Percentiles rank a stretch among this genome's conserved stretches.
Conservation (phyloP, 371 early-diverging fungal genomes). For the Caulochytrium protostelioides region DNA sequence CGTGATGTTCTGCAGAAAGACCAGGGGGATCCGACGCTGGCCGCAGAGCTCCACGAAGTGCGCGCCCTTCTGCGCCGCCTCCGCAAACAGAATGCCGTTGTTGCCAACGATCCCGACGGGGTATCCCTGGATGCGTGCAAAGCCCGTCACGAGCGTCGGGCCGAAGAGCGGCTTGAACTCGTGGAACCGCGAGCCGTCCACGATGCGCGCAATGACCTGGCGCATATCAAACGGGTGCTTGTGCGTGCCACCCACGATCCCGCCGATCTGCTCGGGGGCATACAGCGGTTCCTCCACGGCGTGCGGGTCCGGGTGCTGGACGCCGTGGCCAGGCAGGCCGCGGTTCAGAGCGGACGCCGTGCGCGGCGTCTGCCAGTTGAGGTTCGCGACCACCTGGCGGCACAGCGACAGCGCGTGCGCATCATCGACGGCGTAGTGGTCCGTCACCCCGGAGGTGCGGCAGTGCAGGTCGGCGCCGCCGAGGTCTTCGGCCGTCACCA, state of each 20-base stretch:
- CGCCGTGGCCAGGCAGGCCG: too few species aligned
- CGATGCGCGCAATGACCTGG: conserved; percentile 85
- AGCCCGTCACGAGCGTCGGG: conserved; percentile 77
- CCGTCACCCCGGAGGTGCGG: conserved; percentile 82
- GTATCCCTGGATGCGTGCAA: conserved; percentile 77
- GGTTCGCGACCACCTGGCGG: conserved; percentile 58
- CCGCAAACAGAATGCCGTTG: conserved; percentile 90
- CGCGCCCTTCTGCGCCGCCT: conserved; percentile 87
- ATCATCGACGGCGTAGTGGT: conserved; percentile 79
- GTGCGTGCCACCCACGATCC: conserved; percentile 89
- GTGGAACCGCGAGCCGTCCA: conserved; percentile 77
- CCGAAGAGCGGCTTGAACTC: conserved; percentile 94
- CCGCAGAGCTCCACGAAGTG: conserved; percentile 92
- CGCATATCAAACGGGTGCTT: conserved; percentile 70
- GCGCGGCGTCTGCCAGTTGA: conserved; percentile 50
- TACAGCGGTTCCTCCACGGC: conserved; percentile 76
- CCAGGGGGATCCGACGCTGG: conserved; percentile 76
- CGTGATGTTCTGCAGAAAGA: conserved; percentile 91
- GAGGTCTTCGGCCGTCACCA: conserved; percentile 79
- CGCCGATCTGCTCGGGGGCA: conserved; percentile 62
- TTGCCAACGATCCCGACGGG: conserved; percentile 95
- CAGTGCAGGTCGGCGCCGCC: conserved; percentile 96
- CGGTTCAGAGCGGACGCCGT: neutral
- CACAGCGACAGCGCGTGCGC: conserved; percentile 76
- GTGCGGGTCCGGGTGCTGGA: too few species aligned